Evolutionary conservation across 495 filamentous ascomycete genomes (phyloP).

Genomic region (Amniculicola lignicola): DNA sequence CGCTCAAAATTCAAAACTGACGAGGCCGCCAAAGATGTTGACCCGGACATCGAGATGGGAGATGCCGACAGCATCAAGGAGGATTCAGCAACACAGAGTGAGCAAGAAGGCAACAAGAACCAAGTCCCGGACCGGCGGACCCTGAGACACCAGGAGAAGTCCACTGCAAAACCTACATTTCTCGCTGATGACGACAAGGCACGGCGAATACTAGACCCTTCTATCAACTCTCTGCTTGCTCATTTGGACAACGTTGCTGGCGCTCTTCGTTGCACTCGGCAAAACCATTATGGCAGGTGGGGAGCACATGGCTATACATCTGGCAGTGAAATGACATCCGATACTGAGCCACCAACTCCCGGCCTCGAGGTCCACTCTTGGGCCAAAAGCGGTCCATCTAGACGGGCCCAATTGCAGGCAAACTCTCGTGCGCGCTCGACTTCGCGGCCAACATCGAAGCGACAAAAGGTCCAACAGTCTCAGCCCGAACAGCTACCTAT

Average conservation of each 20-base stretch:
- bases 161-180: constrained; percentile 41
- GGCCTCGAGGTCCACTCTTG: background rate
- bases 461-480: too few relatives aligned
- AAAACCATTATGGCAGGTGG: constrained; percentile 32
- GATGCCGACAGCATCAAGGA: background rate
- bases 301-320: constrained; percentile 16
- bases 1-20: constrained; percentile 7
- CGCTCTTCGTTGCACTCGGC: constrained; percentile 62
- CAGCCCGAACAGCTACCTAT: too few relatives aligned
- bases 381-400: background rate
- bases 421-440: background rate
- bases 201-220: constrained; percentile 57
- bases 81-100: background rate
- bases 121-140: too few relatives aligned
- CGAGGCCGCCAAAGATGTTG: background rate
- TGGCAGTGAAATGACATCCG: constrained; percentile 22
- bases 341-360: constrained; percentile 4
- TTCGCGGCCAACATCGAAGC: too few relatives aligned
- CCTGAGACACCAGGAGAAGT: too few relatives aligned
- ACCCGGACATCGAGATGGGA: constrained; percentile 8
- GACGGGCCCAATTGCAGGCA: background rate
- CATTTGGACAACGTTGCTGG: constrained; percentile 64
- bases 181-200: constrained; percentile 64
- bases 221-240: constrained; percentile 60
- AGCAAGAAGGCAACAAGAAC: background rate